Evolutionary conservation across 2,329 filamentous ascomycete species (phyloP).

Genomic region (Penicillium polonicum): DNA sequence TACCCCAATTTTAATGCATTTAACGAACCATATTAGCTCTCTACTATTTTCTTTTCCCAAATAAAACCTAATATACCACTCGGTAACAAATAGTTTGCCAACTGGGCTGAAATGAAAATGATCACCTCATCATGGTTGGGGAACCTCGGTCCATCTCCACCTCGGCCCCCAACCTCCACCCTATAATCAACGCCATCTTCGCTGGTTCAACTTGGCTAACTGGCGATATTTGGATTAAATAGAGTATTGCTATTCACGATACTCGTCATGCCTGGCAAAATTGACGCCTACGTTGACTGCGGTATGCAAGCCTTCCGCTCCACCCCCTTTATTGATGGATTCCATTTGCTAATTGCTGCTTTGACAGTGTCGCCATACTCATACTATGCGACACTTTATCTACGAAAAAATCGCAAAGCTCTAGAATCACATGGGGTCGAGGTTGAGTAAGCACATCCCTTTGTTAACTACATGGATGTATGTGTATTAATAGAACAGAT

Average conservation of each 20-base stretch:
- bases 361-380: constrained; percentile 61
- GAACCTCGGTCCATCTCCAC: constrained; percentile 23
- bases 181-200: constrained; percentile 10
- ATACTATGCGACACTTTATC: constrained; percentile 55
- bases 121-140: constrained; percentile 26
- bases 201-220: too few species aligned
- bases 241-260: neutral
- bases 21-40: neutral
- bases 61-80: neutral
- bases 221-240: neutral
- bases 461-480: neutral
- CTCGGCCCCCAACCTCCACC: constrained; percentile 13
- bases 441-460: constrained; percentile 58
- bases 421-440: constrained; percentile 61
- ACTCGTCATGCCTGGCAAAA: constrained; percentile 21
- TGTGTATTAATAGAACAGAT: constrained; percentile 45
- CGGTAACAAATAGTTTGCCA: too few species aligned
- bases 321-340: neutral
- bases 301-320: constrained; percentile 12
- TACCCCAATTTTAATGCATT: neutral
- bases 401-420: constrained; percentile 55
- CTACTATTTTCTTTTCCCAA: too few species aligned
- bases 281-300: constrained; percentile 26
- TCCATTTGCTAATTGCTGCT: neutral
- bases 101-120: constrained; percentile 4